Evolutionary conservation across 176 grass and related monocot genomes (phyloP).

Genomic region (Oryza nivara): DNA sequence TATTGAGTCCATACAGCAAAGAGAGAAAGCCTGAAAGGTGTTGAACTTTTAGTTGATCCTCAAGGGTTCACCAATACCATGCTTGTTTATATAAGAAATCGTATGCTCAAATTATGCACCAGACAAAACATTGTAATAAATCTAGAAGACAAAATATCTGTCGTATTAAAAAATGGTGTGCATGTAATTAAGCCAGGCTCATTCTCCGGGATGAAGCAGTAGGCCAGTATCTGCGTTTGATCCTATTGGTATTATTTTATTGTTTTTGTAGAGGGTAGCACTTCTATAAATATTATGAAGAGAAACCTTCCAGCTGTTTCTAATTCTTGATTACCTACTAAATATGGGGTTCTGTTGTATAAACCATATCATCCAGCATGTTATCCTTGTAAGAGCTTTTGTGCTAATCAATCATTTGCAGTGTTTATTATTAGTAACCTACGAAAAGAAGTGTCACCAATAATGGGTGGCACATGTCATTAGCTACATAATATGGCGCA

Average conservation of each 20-base stretch:
- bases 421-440: neutral
- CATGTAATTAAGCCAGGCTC: neutral
- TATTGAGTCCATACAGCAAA: too few relatives aligned
- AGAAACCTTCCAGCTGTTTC: neutral
- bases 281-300: neutral
- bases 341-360: neutral
- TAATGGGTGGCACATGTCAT: neutral
- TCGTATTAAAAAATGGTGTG: neutral
- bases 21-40: neutral
- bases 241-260: neutral
- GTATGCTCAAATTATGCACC: neutral
- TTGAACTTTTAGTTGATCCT: neutral
- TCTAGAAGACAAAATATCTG: neutral
- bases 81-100: neutral
- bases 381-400: slow-evolving; percentile 1
- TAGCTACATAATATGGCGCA: neutral
- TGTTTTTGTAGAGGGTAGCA: neutral
- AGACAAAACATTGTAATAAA: neutral
- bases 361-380: neutral
- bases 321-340: neutral
- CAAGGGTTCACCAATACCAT: neutral
- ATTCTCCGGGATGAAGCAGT: neutral
- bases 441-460: neutral
- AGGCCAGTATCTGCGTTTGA: neutral
- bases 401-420: neutral